Evolutionary conservation across 352 stramenopile species (phyloP), one percentile per base, ranked within the genome.

Genomic region (Globisporangium solare): DNA sequence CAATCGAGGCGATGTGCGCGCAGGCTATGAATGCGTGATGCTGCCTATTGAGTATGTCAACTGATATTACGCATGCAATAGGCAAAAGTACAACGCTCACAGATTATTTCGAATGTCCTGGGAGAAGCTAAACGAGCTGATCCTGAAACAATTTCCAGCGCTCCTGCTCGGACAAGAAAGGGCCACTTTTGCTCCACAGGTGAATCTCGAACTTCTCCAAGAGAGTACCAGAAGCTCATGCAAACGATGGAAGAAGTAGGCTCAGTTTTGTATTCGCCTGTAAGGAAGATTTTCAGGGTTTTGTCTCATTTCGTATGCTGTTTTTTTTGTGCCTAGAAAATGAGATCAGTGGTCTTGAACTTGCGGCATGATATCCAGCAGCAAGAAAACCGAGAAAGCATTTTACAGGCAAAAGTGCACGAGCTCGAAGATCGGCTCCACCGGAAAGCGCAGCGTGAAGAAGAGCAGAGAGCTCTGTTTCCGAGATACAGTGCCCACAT

Each of bases 371-470:
- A 41, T 18, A 50, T 47, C 24, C 17, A 47, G 27, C 37, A 50
- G 15, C 55, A 61, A 50, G 57, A 21, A 31, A 22, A 51, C 14
- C 51, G 58, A 37, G 51, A 64, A 50, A 21, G 35, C 14, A n/a
- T 54, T 0, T 13, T 64, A 4, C 47, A 66, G 21, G 27, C 37
- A 24, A 57, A 60, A 13, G 46, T 66, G 2, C 31, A 39, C 13
- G 47, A 60, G 39, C 47, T 66, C 3, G 47, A 66, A 46, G 53
- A 53, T 3, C 52, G 47, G 24, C 47, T 66, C 22, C 24, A 43
- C 20, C 59, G 47, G 13, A 51, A 57, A 32, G n/a, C 31, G 6
- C 52, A 66, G 18, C 56, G 59, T 18, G 52, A 66, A 52, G 59
- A 66, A 6, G 53, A 66, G 27, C 47, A 45, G 11, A 35, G 40